A percentile compares a stretch with the other conserved stretches of the same genome.
These are phyloP conservation scores for Lepiota subincarnata DNA, from an alignment of 768 basidiomycete species.

Conservation along the genomic window DNA sequence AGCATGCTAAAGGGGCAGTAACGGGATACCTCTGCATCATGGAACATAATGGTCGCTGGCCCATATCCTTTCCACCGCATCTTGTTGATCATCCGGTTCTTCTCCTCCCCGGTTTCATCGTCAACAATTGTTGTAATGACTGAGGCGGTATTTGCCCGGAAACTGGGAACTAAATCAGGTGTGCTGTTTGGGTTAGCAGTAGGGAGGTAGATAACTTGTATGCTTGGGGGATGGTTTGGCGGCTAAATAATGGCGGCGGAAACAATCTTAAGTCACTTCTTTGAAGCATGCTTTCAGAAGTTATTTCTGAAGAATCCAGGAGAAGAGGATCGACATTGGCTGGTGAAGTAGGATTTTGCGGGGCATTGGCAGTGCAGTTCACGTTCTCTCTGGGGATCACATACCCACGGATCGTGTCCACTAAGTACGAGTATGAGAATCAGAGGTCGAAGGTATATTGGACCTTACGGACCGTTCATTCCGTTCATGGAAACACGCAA, in stretches of 20 bases:
- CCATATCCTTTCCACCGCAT: conserved; percentile 86
- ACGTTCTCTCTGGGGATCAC: conserved; percentile 59
- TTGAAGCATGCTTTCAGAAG: conserved; percentile 17
- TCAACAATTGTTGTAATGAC: conserved; percentile 62
- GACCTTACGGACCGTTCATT: conserved; percentile 68
- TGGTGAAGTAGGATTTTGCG: background rate
- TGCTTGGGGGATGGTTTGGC: conserved; percentile 71
- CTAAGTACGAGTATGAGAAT: conserved; percentile 34
- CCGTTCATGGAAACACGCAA: conserved; percentile 70
- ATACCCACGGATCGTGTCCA: conserved; percentile 70
- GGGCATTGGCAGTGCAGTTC: background rate
- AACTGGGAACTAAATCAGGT: conserved; percentile 38
- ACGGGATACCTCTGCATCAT: conserved; percentile 46
- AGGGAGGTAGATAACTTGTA: conserved; percentile 55
- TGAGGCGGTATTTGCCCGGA: conserved; percentile 74
- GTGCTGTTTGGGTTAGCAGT: background rate
- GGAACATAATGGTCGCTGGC: conserved; percentile 65
- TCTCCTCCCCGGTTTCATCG: conserved; percentile 77
- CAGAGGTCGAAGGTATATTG: background rate
- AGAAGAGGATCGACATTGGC: conserved; percentile 48
- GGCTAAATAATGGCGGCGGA: conserved; percentile 87
- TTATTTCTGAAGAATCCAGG: background rate
- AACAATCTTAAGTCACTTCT: conserved; percentile 67
- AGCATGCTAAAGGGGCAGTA: background rate
- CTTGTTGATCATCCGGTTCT: conserved; percentile 77